Base-by-base conservation (phyloP, 192 early-diverging fungal genomes). In the Radiomyces spectabilis region DNA sequence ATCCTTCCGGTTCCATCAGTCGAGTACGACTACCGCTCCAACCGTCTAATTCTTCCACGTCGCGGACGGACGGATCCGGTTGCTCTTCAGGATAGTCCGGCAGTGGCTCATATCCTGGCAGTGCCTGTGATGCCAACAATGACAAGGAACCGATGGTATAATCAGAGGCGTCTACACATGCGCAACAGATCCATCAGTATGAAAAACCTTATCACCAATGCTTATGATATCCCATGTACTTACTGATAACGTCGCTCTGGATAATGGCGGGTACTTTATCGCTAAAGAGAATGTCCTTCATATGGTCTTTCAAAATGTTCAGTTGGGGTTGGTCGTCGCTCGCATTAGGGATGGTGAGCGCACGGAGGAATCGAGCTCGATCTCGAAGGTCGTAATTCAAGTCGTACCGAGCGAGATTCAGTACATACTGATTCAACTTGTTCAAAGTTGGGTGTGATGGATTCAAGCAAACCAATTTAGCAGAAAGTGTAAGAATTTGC, bases 331-430 rank as follows among this genome's bases (percentile, higher is more conserved):
- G 54, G 31, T 46, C 31, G 41, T 51, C 31, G 22, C 29, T 18
- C 6, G 30, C 26, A 24, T 30, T 47, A 39, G 60, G 45, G 5
- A 65, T 48, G 34, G 57, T 61, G 35, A 65, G 40, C 4, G 61
- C 76, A 38, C 78, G 76, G 18, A 91, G 65, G 46, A 91, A 79
- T 38, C 97, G 68, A 8, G 89, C 87, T 10, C 92, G 81, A 54
- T 99, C 97, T 19, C 97, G 77, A 2, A 97, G 84, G 59, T 94
- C 91, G 53, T 86, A 95, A 59, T 85, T 76, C 16, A 79, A 66
- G 66, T 99, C 97, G 59, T 85, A 96, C n/a, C 88, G 71, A 1
- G 94, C 92, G 53, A 99, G 66, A 33, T 91, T 83, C 40, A 94
- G 80, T 26, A 92, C 61, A 66, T 94, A 91, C 39, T 84, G 74